Evolutionary conservation across 306 rosid genomes (phyloP).

Genomic region (Begonia fuchsioides): DNA sequence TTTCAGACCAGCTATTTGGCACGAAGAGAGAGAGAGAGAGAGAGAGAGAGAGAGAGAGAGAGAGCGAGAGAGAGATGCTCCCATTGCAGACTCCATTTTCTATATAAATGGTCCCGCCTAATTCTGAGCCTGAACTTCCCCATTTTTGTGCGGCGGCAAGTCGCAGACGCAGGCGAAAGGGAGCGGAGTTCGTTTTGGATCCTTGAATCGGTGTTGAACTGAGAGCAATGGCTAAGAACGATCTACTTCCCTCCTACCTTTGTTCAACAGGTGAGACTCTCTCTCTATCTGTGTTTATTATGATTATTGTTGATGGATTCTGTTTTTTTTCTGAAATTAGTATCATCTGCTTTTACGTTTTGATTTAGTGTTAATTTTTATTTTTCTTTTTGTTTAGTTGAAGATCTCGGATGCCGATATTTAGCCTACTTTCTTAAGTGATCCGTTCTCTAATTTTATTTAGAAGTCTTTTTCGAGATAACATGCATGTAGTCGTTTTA

Average conservation of each 20-base stretch:
- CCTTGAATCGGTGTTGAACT: background rate
- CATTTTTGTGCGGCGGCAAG: too few relatives aligned
- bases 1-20: too few relatives aligned
- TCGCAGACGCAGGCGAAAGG: background rate
- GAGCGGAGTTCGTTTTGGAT: background rate
- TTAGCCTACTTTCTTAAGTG: background rate
- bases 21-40: too few relatives aligned
- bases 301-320: background rate
- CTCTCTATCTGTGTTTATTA: background rate
- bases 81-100: background rate
- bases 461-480: background rate
- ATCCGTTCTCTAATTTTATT: background rate
- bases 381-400: background rate
- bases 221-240: constrained; percentile 59
- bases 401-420: background rate
- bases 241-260: constrained; percentile 84
- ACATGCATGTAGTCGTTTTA: background rate
- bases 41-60: too few relatives aligned
- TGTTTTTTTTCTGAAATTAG: background rate
- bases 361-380: background rate
- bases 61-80: too few relatives aligned
- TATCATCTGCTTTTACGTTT: too few relatives aligned
- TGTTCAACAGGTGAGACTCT: constrained; percentile 56
- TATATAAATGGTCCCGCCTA: background rate
- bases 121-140: background rate